Evolutionary conservation across 345 rosid genomes (phyloP), one percentile per base, ranked within the genome.

Genomic region (Moricandia arvensis): DNA sequence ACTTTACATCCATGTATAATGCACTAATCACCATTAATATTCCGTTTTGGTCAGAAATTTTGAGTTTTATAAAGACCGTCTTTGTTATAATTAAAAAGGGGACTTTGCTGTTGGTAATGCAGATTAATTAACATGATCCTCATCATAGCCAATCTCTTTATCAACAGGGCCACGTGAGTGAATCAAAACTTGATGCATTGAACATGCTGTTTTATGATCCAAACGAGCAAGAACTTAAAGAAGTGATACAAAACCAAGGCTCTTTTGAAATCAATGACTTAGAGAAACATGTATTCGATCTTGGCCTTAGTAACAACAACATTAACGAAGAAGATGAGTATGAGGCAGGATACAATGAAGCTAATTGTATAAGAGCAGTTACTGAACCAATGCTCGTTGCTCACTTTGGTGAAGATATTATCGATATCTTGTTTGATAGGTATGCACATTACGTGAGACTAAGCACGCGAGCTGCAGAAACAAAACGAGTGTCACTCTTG

Each of bases 191-290:
- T 62, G 75, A 82, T 21, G 55, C 83, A 26, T 87, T 85, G 78
- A 78, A 80, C 73, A 12, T 82, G 63, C 89, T 85, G 0, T 16
- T 41, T n/a, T 85, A 85, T 53, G 64, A 76, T 16, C 80, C 87
- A 0, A 79, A 17, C 51, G 59, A 30, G 64, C 72, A 59, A 47
- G 91, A 82, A 74, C 43, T 73, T 9, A 58, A 38, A 11, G 75
- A 68, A 64, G 71, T 75, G 41, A 74, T 85, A 6, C 16, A 15
- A 29, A 76, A 68, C 12, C 82, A 84, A 17, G 85, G 86, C 2
- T 84, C 89, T 0, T 83, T 85, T 63, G 66, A 59, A 27, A 37
- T 85, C 30, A 74, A 72, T 26, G 54, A 67, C n/a, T 45, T 87
- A 4, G 76, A 77, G 38, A 35, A 54, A 49, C 53, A 75, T 49